Base-by-base conservation (phyloP, 2,329 filamentous ascomycete genomes). In the Paracamarosporium sp. region DNA sequence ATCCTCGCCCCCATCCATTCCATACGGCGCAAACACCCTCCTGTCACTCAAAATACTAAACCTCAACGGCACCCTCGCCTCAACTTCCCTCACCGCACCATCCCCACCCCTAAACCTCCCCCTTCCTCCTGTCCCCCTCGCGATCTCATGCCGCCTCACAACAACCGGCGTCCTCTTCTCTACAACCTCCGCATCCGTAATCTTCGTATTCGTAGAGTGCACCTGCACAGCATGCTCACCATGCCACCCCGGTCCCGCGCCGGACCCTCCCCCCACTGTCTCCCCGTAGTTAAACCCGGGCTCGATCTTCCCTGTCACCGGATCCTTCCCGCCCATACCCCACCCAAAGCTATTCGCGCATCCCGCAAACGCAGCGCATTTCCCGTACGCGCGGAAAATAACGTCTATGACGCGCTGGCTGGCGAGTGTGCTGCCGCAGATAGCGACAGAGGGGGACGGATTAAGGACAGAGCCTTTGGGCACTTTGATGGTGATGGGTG, bases 1-100 rank as follows among this genome's bases (percentile, higher is more conserved):
- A 0, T 66, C 53, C 4, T 62, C 48, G 1, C 77, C 75, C 1
- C 75, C 75, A 1, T 62, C 61, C 70, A 77, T 72, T 3, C 76
- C 76, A 22, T 74, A 78, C 0, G 76, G 75, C 3, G 62, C 56
- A 46, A 72, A 72, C 2, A 75, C 73, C 0, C 77, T 62, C 0
- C 76, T 62, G 13, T 79, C 77, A 12, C 70, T 77, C 12, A 80
- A 62, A 28, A 80, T 75, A 24, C 70, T 72, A 2, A 70, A 74
- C 57, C 72, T 68, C 13, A 78, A 13, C 8, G 69, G 70, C 1
- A 69, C 59, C 0, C 71, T 61, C 3, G 74, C 74, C 61, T 79
- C 72, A 7, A 79, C 71, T 50, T 79, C 76, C 1, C 76, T 64
- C 1, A 70, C 63, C 22, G 71, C 67, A 5, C 77, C 76, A 20